phyloP scores from a whole-genome alignment of 169 alveolate genomes.

The Plasmodium knowlesi region DNA sequence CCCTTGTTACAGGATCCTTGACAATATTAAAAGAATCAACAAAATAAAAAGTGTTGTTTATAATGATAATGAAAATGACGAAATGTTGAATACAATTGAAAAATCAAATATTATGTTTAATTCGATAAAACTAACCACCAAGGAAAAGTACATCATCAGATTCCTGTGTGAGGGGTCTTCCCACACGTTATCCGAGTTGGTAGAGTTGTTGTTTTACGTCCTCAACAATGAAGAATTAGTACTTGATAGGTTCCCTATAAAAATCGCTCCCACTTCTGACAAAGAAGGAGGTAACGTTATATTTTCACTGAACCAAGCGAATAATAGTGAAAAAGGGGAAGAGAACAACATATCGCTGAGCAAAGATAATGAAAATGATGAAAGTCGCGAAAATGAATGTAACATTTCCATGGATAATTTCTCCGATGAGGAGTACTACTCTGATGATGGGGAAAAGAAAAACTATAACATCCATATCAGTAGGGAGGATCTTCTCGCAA shows the following conservation, averaged over 20 bases:
- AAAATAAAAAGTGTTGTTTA: conserved; percentile 35
- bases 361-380: background rate
- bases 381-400: background rate
- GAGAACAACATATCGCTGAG: background rate
- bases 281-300: background rate
- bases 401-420: conserved; percentile 31
- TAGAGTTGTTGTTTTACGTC: conserved; percentile 39
- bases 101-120: conserved; percentile 59
- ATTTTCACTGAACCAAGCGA: background rate
- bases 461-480: conserved; percentile 17
- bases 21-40: conserved; percentile 51
- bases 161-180: conserved; percentile 64
- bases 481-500: conserved; percentile 29
- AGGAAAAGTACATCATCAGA: conserved; percentile 53
- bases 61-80: conserved; percentile 62
- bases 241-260: conserved; percentile 23
- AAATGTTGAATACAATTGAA: conserved; percentile 51
- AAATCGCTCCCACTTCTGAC: background rate
- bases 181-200: conserved; percentile 26
- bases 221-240: conserved; percentile 51
- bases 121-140: conserved; percentile 22
- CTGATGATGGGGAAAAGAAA: conserved; percentile 35
- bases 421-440: conserved; percentile 45
- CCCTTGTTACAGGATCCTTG: conserved; percentile 56
- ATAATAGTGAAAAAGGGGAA: background rate